Evolutionary conservation across 106 monocot genomes (phyloP), one percentile per base, ranked within the genome.

Genomic region (Dactylorhiza incarnata): DNA sequence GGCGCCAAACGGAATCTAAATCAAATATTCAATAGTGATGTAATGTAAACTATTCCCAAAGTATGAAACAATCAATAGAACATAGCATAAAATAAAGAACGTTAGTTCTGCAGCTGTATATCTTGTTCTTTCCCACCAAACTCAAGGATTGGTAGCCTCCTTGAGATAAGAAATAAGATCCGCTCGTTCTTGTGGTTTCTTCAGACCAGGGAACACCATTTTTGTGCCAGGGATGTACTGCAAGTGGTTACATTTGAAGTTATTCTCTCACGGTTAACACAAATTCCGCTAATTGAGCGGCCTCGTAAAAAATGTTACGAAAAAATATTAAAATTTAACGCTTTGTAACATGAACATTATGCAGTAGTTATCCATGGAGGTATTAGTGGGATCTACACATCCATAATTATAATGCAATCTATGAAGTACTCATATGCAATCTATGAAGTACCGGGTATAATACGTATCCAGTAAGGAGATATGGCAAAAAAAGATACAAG

Each of bases 191-290:
- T 80, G 65, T 0, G 80, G 80, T 69, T 80, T 80, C 80, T 80
- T 80, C 43, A 80, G 75, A 49, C 80, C 80, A 68, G 80, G 80
- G 54, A 80, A 81, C 7, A 70, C 75, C 81, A 75, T 81, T 75
- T 81, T 81, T 44, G 81, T 81, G 48, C 81, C 81, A 48, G 81
- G 81, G 52, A 81, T 81, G 26, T 81, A 76, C 81, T 81, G 81
- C 81, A 75, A 68, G 56, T 20, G 7, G 56, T 9, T 11, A 3
- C 23, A 63, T 24, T 26, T 1, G 10, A 13, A n/a, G 17, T 56
- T 56, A 56, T n/a, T 56, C n/a, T 54, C 54, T 54, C 11, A 54
- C 13, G 17, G 17, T 54, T 54, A 54, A n/a, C 54, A 54, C 4
- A 12, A 53, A 53, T 3, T 53, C 15, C 13, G 4, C 16, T 9